Conservation (phyloP, 2,329 filamentous ascomycete genomes). For the Clarireedia monteithiana region DNA sequence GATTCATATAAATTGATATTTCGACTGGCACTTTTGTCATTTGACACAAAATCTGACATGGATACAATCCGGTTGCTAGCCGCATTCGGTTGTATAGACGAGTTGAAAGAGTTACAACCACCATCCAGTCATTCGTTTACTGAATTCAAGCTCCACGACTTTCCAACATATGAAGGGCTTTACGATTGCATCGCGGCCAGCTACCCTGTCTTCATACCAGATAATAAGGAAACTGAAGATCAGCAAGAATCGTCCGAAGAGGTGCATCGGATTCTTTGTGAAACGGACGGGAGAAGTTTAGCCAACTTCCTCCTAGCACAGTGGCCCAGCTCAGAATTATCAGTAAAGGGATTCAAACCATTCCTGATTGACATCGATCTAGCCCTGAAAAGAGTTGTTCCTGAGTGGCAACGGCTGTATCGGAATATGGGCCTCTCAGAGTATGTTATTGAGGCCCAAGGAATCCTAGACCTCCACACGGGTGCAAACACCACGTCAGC, state of each 20-base stretch:
- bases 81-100: no score
- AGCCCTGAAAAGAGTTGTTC: slow-evolving; percentile 34
- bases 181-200: no score
- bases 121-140: no score
- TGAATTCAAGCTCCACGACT: no score
- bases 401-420: slow-evolving; percentile 41
- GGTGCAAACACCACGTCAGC: not conserved
- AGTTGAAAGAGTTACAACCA: no score
- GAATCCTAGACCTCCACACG: slow-evolving; percentile 29
- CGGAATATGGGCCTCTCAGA: slow-evolving; percentile 39
- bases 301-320: slow-evolving; percentile 35
- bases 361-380: slow-evolving; percentile 31
- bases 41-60: no score
- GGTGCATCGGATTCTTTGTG: slow-evolving; percentile 16
- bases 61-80: no score
- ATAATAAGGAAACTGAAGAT: slow-evolving; percentile 24
- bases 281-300: slow-evolving; percentile 20
- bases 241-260: slow-evolving; percentile 28
- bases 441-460: slow-evolving; percentile 38
- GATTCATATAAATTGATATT: no score
- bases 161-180: no score
- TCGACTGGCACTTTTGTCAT: no score
- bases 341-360: slow-evolving; percentile 22
- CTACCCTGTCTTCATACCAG: no score
- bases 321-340: slow-evolving; percentile 37